These are phyloP conservation scores for Leptomonas pyrrhocoris DNA, from an alignment of 208 protist species.

Conservation along the genomic window DNA sequence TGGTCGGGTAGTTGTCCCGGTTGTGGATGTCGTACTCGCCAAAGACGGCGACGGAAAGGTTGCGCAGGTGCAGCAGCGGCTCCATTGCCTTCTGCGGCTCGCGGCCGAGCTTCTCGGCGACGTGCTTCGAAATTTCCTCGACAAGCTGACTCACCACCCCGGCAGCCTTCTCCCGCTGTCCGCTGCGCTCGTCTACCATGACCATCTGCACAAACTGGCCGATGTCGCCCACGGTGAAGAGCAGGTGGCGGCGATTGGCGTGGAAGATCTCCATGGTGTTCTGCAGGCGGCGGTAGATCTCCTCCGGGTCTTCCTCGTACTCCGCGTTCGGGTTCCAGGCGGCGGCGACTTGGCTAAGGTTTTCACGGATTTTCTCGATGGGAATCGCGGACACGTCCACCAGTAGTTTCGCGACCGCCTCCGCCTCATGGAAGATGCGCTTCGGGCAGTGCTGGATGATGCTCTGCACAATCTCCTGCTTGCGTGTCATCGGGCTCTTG, in stretches of 20 bases:
- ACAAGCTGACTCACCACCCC: conserved; percentile 93
- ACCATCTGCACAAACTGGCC: conserved; percentile 87
- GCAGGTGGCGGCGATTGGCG: conserved; percentile 73
- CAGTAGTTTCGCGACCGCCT: conserved; percentile 82
- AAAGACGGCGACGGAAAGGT: conserved; percentile 98
- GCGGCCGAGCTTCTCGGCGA: conserved; percentile 94
- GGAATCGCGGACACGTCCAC: conserved; percentile 87
- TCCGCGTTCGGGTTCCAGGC: conserved; percentile 92
- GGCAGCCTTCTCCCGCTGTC: conserved; percentile 83
- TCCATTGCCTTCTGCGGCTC: conserved; percentile 95
- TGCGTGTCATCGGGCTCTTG: conserved; percentile 35
- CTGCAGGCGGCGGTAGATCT: conserved; percentile 73
- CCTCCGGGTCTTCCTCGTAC: conserved; percentile 89
- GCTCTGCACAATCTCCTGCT: conserved; percentile 69
- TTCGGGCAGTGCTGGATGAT: conserved; percentile 87
- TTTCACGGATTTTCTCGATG: conserved; percentile 90
- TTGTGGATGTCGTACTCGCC: conserved; percentile 94
- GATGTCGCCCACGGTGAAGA: conserved; percentile 91
- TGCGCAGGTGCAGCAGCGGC: conserved; percentile 91
- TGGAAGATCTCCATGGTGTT: conserved; percentile 83
- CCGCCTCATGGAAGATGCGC: conserved; percentile 84
- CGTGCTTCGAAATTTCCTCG: conserved; percentile 97
- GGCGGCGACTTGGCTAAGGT: conserved; percentile 81
- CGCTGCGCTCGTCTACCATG: conserved; percentile 72
- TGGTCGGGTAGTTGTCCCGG: conserved; percentile 89